Conservation (phyloP, 2,329 filamentous ascomycete genomes). For the Fusarium papillatum region DNA sequence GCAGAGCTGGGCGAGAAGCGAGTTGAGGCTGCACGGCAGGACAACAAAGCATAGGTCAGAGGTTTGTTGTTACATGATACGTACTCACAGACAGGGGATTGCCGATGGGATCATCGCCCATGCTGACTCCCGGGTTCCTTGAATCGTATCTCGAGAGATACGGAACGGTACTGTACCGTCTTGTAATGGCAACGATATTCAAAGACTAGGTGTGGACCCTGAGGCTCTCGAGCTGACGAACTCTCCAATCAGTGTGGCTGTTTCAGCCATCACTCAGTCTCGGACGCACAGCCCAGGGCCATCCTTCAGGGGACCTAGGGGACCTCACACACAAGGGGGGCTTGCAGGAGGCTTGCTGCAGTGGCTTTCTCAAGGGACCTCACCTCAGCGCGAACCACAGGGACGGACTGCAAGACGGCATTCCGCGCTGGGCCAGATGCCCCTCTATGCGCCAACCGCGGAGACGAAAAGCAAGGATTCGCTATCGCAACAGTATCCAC, state of each 20-base stretch:
- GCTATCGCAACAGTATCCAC: constrained; percentile 26
- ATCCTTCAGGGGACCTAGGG: constrained; percentile 20
- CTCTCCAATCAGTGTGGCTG: constrained; percentile 34
- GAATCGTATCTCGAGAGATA: constrained; percentile 23
- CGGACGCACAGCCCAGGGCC: constrained; percentile 1
- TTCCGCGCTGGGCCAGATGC: neutral
- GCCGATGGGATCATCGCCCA: constrained; percentile 13
- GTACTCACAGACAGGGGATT: constrained; percentile 5
- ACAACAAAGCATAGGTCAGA: constrained; percentile 5
- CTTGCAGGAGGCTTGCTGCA: constrained; percentile 14
- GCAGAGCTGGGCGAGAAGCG: neutral
- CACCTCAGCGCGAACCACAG: constrained; percentile 7
- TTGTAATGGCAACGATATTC: constrained; percentile 32
- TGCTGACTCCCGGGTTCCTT: constrained; percentile 16
- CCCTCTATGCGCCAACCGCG: constrained; percentile 20
- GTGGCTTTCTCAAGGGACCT: constrained; percentile 1
- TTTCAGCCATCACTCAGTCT: constrained; percentile 29
- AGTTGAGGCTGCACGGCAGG: constrained; percentile 1
- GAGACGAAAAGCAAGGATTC: constrained; percentile 21
- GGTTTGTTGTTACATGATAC: constrained; percentile 3
- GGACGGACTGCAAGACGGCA: constrained; percentile 2
- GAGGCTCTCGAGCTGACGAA: constrained; percentile 36
- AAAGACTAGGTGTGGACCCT: constrained; percentile 42
- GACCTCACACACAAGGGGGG: constrained; percentile 6
- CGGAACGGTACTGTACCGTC: constrained; percentile 31